Evolutionary conservation across 2,329 filamentous ascomycete species (phyloP).

Genomic region (Exophiala dermatitidis): DNA sequence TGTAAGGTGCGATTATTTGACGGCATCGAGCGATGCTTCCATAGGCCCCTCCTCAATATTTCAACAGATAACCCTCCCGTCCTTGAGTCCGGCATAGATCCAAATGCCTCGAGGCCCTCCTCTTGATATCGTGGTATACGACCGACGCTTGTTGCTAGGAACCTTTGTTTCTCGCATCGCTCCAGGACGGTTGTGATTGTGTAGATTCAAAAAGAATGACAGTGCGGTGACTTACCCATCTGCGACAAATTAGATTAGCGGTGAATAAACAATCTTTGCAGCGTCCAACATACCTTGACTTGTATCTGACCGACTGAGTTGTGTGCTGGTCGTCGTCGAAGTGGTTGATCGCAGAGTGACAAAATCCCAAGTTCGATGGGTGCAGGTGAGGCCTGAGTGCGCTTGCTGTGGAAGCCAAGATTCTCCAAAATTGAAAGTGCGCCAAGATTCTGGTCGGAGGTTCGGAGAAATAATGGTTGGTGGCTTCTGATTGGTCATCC

Average conservation of each 20-base stretch:
- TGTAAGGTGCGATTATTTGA: neutral
- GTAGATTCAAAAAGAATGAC: neutral
- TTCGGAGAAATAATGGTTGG: neutral
- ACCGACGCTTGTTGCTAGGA: neutral
- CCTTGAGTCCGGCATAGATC: too few species aligned
- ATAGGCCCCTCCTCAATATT: neutral
- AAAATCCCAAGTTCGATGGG: neutral
- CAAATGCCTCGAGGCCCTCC: neutral
- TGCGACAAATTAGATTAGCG: slow-evolving; percentile 33
- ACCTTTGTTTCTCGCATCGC: neutral
- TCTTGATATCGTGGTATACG: neutral
- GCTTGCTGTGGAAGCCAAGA: neutral
- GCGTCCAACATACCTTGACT: slow-evolving; percentile 43
- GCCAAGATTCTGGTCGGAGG: neutral
- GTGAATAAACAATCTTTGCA: slow-evolving; percentile 17
- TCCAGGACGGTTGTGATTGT: neutral
- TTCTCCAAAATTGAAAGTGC: slow-evolving; percentile 4
- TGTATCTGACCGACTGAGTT: slow-evolving; percentile 25
- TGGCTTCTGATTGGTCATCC: slow-evolving; percentile 10
- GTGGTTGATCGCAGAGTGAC: slow-evolving; percentile 12
- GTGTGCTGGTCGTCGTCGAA: slow-evolving; percentile 34
- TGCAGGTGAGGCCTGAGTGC: neutral
- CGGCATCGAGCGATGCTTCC: neutral
- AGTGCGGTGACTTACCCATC: slow-evolving; percentile 54
- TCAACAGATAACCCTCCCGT: too few species aligned